phyloP scores from a whole-genome alignment of 169 alveolate genomes.

The Eimeria maxima region DNA sequence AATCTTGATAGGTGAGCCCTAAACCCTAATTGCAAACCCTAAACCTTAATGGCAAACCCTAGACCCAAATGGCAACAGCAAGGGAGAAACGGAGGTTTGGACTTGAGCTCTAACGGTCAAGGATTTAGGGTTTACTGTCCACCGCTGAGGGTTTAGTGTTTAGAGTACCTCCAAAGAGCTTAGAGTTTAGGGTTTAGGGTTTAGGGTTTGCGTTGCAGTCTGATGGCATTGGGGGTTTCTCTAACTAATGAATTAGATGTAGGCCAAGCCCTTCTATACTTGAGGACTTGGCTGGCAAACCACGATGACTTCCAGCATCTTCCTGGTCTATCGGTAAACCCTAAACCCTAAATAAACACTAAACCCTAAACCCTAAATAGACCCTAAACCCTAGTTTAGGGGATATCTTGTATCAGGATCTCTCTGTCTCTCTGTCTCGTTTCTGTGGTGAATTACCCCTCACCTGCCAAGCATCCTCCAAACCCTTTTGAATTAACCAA shows the following conservation, averaged over 20 bases:
- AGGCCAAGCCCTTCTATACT: slow-evolving; percentile 87
- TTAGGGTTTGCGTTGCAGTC: slow-evolving; percentile 87
- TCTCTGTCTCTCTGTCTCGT: neutral
- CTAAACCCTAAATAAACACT: slow-evolving; percentile 34
- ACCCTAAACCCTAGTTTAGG: neutral
- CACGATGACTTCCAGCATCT: slow-evolving; percentile 83
- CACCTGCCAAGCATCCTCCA: neutral
- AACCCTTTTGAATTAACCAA: neutral
- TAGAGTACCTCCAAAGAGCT: neutral
- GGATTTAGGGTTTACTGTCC: neutral
- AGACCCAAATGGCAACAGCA: neutral
- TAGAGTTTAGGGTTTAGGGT: slow-evolving; percentile 60
- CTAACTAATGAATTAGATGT: slow-evolving; percentile 92
- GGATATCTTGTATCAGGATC: neutral
- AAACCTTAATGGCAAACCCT: neutral
- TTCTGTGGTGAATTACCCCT: neutral
- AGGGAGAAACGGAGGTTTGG: neutral
- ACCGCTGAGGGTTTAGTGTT: neutral
- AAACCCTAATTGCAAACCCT: slow-evolving; percentile 22
- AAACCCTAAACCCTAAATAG: slow-evolving; percentile 5
- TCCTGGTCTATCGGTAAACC: slow-evolving; percentile 58
- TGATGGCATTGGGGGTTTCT: slow-evolving; percentile 92
- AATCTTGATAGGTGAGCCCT: slow-evolving; percentile 72
- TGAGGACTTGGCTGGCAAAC: slow-evolving; percentile 81
- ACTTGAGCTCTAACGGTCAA: neutral